These are phyloP conservation scores for Gonapodya sp. DNA, from an alignment of 192 early-diverging fungal species.

Conservation along the genomic window DNA sequence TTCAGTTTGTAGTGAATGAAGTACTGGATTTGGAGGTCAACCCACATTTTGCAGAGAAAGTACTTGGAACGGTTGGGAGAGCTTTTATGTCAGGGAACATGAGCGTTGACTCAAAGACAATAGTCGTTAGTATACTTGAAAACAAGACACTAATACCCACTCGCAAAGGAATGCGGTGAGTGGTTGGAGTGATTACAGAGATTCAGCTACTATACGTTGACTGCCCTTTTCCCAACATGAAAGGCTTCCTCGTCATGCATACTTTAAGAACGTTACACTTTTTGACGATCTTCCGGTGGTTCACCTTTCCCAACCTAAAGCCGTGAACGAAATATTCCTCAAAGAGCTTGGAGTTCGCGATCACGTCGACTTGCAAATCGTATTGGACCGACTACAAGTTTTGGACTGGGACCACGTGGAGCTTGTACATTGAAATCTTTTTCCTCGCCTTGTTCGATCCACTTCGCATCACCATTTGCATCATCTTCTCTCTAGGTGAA, in stretches of 20 bases:
- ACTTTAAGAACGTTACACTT: conserved; percentile 68
- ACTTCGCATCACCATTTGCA: conserved; percentile 4
- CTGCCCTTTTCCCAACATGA: too few species aligned
- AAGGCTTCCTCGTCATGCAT: conserved; percentile 55
- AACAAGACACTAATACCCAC: conserved; percentile 56
- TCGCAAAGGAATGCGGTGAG: conserved; percentile 40
- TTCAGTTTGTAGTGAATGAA: conserved; percentile 32
- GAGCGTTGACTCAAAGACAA: conserved; percentile 20
- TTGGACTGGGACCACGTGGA: conserved; percentile 78
- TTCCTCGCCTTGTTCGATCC: background rate
- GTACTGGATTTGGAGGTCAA: conserved; percentile 33
- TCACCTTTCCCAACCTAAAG: conserved; percentile 35
- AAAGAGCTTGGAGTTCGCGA: conserved; percentile 68
- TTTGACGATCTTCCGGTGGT: conserved; percentile 77
- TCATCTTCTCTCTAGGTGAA: conserved; percentile 40
- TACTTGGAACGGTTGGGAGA: conserved; percentile 41
- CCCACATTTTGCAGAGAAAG: conserved; percentile 56
- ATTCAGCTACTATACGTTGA: too few species aligned
- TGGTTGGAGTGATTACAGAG: background rate
- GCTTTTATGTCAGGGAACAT: conserved; percentile 21
- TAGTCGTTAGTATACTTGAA: conserved; percentile 22
- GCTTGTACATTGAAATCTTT: conserved; percentile 34
- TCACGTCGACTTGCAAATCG: conserved; percentile 73
- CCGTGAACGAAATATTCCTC: conserved; percentile 45
- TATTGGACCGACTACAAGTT: conserved; percentile 69